Base-by-base conservation (phyloP, 352 stramenopile genomes). In the Globisporangium splendens region DNA sequence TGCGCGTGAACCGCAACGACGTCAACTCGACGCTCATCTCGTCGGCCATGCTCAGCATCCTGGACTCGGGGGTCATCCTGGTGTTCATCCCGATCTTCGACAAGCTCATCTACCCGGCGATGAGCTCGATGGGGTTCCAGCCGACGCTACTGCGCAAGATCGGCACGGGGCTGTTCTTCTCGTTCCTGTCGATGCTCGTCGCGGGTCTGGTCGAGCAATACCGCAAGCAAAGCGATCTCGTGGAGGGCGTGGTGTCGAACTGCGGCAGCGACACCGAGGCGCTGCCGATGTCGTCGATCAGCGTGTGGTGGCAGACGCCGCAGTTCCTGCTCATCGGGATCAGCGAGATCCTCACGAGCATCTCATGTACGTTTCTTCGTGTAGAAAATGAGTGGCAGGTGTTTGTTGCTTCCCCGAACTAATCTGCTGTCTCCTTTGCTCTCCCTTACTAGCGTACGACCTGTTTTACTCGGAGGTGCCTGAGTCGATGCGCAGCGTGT, bases 401-500 rank as follows among this genome's bases (percentile, higher is more conserved):
- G n/a, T n/a, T n/a, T n/a, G n/a, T n/a, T n/a, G n/a, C n/a, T n/a
- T n/a, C n/a, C n/a, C n/a, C n/a, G n/a, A n/a, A 35, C 28, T 35
- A 35, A 35, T 35, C 39, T 44, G 12, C 17, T 44, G 39, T 15
- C 1, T 33, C 22, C n/a, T 64, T 24, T 58, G 46, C 22, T 21
- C 14, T 31, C 20, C 41, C 1, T 44, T 44, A n/a, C 18, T 56
- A 88, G 74, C 86, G 10, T 95, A 94, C 70, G 86, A 94, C 62
- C 65, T 97, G n/a, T 97, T 97, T 64, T 97, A 97, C 66, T 93
- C 86, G 17, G 88, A 97, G 66, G 89, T 96, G 4, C 91, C 91
- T 11, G 79, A 89, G 67, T 90, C 79, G 24, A 97, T 97, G 90
- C 81, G 90, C 48, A 96, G 89, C 56, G 87, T 97, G 7, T 95